A percentile compares a stretch with the other conserved stretches of the same genome.
Conservation (phyloP, 768 basidiomycete genomes). For the Porphyrellus cyaneotinctus region DNA sequence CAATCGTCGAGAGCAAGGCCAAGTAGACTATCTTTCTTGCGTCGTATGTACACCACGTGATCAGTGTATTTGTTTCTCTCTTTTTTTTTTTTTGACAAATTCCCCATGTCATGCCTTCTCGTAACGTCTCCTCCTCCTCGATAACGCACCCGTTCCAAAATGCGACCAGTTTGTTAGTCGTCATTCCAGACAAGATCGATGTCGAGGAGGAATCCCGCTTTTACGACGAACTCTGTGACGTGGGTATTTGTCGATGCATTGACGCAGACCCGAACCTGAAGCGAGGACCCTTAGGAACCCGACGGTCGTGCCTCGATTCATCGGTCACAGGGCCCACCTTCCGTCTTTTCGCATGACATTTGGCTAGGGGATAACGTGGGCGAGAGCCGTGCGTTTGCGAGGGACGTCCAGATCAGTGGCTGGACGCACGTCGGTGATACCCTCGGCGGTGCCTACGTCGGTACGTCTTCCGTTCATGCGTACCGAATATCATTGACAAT, state of each 20-base stretch:
- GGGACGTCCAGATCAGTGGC: conserved; percentile 60
- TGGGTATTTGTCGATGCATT: conserved; percentile 13
- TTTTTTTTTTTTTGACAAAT: too few relatives aligned
- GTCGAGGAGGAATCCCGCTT: conserved; percentile 64
- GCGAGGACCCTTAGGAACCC: conserved; percentile 14
- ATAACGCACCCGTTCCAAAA: conserved; percentile 43
- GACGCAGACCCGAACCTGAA: background rate
- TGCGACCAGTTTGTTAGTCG: conserved; percentile 45
- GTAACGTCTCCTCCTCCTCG: conserved; percentile 9
- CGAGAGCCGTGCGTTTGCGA: conserved; percentile 53
- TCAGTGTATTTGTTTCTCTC: too few relatives aligned
- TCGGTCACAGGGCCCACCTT: conserved; percentile 40
- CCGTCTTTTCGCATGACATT: conserved; percentile 64
- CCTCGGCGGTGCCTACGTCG: conserved; percentile 60
- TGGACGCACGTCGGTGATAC: conserved; percentile 73
- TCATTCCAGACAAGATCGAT: conserved; percentile 57
- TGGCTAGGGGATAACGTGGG: conserved; percentile 63
- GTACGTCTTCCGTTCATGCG: conserved; percentile 31
- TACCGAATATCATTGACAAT: background rate
- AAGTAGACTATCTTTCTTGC: too few relatives aligned
- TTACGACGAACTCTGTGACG: conserved; percentile 61
- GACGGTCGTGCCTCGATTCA: conserved; percentile 19
- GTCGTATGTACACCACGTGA: too few relatives aligned
- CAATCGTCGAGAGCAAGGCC: conserved; percentile 57
- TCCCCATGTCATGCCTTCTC: background rate